phyloP scores from a whole-genome alignment of 345 rosid species.

The Dipteronia dyeriana region DNA sequence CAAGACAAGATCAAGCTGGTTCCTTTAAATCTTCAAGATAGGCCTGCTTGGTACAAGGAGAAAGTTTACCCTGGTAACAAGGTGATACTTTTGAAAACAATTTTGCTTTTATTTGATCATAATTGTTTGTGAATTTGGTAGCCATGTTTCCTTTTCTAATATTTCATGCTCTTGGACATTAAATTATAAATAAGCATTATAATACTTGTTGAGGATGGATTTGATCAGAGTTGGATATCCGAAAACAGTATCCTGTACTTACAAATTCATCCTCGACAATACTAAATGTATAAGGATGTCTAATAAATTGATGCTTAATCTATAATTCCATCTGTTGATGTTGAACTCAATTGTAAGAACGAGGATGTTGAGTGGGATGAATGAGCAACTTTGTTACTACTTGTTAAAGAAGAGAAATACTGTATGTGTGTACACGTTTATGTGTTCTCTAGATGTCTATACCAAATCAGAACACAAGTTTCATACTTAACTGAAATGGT shows the following conservation, averaged over 20 bases:
- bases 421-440: not conserved
- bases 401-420: not conserved
- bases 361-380: not conserved
- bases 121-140: not conserved
- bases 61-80: slow-evolving; percentile 78
- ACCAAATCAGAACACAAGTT: not conserved
- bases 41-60: slow-evolving; percentile 91
- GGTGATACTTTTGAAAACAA: slow-evolving; percentile 37
- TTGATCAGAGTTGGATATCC: no score
- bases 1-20: slow-evolving; percentile 81
- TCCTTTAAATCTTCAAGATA: slow-evolving; percentile 68
- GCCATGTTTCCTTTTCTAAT: not conserved
- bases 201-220: no score
- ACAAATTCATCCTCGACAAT: no score
- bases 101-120: not conserved
- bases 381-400: not conserved
- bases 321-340: not conserved
- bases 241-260: no score
- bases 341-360: not conserved
- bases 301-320: not conserved
- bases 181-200: not conserved
- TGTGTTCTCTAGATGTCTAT: not conserved
- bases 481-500: not conserved
- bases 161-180: not conserved
- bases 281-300: no score